These are phyloP conservation scores for Leersia perrieri DNA, from an alignment of 176 grass and related monocot genomes.

Conservation along the genomic window DNA sequence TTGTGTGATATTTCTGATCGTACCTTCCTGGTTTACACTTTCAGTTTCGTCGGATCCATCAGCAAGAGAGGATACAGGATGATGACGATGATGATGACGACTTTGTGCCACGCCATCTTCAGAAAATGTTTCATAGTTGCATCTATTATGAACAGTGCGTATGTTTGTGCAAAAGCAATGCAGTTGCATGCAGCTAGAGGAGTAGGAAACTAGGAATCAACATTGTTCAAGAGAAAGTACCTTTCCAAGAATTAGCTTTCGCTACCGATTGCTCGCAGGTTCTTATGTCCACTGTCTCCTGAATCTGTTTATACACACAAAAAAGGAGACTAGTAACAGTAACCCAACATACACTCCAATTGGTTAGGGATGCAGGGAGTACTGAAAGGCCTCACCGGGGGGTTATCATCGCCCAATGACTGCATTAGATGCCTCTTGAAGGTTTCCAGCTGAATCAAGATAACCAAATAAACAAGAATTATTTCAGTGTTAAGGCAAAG, in stretches of 20 bases:
- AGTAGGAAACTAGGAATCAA: not conserved
- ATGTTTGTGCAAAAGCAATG: not conserved
- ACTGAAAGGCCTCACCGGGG: conserved; percentile 31
- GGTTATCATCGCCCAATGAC: conserved; percentile 73
- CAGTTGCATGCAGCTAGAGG: not conserved
- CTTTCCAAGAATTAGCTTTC: conserved; percentile 75
- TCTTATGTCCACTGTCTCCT: conserved; percentile 73
- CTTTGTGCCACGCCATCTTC: conserved; percentile 52
- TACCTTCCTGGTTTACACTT: conserved; percentile 63
- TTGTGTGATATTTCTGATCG: not conserved
- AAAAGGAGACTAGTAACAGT: not conserved
- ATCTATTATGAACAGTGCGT: not conserved
- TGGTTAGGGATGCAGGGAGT: not conserved
- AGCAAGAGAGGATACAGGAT: conserved; percentile 26
- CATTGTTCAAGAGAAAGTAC: conserved; percentile 1
- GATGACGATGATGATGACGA: conserved; percentile 2
- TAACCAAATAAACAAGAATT: not conserved
- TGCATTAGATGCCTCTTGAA: conserved; percentile 95
- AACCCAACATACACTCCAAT: not conserved
- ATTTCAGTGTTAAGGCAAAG: not conserved
- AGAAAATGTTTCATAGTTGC: not conserved
- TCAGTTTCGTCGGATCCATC: conserved; percentile 37
- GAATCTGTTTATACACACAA: conserved; percentile 29
- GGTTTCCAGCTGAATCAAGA: conserved; percentile 64
- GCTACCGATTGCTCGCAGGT: conserved; percentile 67